Evolutionary conservation across 2,329 filamentous ascomycete species (phyloP), one percentile per base, ranked within the genome.

Genomic region (Cytospora schulzeri): DNA sequence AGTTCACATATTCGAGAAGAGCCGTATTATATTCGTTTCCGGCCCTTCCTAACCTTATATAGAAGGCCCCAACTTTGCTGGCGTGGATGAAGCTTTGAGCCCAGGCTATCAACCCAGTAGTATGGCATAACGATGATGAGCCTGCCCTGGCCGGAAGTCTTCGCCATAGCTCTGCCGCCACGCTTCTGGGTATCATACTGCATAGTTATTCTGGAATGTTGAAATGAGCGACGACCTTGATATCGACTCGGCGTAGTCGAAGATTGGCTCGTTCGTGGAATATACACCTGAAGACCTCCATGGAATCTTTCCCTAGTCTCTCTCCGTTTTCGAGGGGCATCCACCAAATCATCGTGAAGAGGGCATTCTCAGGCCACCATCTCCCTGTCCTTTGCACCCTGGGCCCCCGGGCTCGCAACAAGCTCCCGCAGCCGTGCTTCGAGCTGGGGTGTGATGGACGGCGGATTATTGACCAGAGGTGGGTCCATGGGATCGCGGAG

Each of bases 401-500:
- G 41, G 29, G 50, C 35, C 33, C 60, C 57, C 50, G 50, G 52
- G 64, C 73, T 73, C 24, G 70, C 70, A 62, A 78, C 70, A n/a
- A 77, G 60, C 26, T 71, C 71, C 22, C 77, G 71, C 70, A 83
- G 74, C 26, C 70, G 72, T 45, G 72, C 70, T 70, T 83, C 81
- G 63, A 74, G 74, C 66, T 80, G 78, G 3, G 70, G 66, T 4
- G 80, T 80, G 11, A 81, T 73, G 1, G 76, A 76, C 22, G 70
- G 74, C 0, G 79, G 78, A 8, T 57, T 62, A 24, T 60, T 60
- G n/a, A 64, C 62, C 38, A 66, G 55, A 31, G 65, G 65, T 19
- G 78, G 76, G 17, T 76, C 68, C 62, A 85, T 73, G 35, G 83
- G 83, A 65, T 85, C 82, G 9, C 77, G 76, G 59, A 80, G 45